Percentiles rank a stretch among this genome's conserved stretches.
Conservation (phyloP, 129 eudicot genomes). For the Lactuca sativa region DNA sequence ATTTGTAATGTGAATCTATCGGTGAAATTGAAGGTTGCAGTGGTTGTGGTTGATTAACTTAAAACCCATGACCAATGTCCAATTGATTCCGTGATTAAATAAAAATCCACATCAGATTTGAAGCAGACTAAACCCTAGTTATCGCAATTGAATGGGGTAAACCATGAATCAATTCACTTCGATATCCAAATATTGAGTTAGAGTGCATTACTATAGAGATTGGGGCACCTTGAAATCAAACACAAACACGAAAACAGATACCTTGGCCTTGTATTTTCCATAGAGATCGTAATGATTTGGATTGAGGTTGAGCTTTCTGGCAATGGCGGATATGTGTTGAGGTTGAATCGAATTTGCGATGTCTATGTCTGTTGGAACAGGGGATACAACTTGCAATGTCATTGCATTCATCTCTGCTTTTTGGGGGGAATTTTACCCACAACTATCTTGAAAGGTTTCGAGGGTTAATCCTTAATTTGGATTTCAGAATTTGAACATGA, state of each 20-base stretch:
- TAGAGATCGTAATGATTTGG: conserved; percentile 80
- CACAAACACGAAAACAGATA: conserved; percentile 22
- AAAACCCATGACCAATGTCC: background rate
- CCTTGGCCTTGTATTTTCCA: conserved; percentile 98
- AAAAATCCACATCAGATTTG: background rate
- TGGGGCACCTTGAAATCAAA: conserved; percentile 2
- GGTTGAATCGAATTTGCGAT: conserved; percentile 90
- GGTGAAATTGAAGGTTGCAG: background rate
- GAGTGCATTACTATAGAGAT: background rate
- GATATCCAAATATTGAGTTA: background rate
- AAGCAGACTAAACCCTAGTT: conserved; percentile 1
- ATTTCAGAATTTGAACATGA: conserved; percentile 8
- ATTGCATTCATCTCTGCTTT: conserved; percentile 33
- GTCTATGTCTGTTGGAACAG: conserved; percentile 94
- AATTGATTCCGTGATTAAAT: background rate
- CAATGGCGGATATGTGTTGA: conserved; percentile 75
- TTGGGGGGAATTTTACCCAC: background rate
- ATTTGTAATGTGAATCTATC: background rate
- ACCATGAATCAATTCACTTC: conserved; percentile 3
- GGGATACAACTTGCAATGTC: conserved; percentile 70
- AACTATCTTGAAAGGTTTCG: background rate
- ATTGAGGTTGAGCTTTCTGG: conserved; percentile 57
- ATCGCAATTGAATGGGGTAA: background rate
- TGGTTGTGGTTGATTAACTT: background rate
- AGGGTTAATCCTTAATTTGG: background rate